Evolutionary conservation across 495 filamentous ascomycete genomes (phyloP), one percentile per base, ranked within the genome.

Genomic region (Gamarada debralockiae): DNA sequence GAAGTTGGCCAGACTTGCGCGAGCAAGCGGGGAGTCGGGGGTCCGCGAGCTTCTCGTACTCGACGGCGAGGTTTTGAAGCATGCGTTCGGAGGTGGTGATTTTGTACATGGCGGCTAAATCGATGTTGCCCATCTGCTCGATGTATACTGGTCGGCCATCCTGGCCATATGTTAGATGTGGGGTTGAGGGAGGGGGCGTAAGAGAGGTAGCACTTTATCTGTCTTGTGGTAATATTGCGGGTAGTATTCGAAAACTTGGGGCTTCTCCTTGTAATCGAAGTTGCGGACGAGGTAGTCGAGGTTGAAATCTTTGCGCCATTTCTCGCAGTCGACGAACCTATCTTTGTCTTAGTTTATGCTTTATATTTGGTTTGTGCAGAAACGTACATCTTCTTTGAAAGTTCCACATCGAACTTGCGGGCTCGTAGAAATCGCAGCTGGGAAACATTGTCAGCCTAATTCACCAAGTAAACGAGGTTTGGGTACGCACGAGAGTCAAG

Each of bases 141-240:
- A 97, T 95, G 73, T 98, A 98, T 55, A 97, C 84, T 44, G 93
- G 93, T 52, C 93, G 86, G 48, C 93, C 93, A 75, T 97, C 93
- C 92, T 96, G 64, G 40, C 43, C 53, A 48, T 34, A 15, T 45
- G 45, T 56, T 41, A 50, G 41, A 24, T 21, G 14, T 12, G 36
- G 2, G 53, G 45, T 44, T 27, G 39, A 41, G 15, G n/a, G 48
- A 20, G 18, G 20, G 40, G 48, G n/a, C n/a, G n/a, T n/a, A n/a
- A 29, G 10, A 10, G 27, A 47, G 20, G 9, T 58, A 70, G 24
- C 71, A 93, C 92, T 78, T 95, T 96, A 73, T 98, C 93, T 5
- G 90, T 98, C 75, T 95, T 96, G 80, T 98, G 93, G 70, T 98
- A 98, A 76, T 93, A 98, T 75, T 98, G 93, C 3, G 92, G 90